Conservation (phyloP, 306 rosid genomes). For the Gynostemma pentaphyllum region DNA sequence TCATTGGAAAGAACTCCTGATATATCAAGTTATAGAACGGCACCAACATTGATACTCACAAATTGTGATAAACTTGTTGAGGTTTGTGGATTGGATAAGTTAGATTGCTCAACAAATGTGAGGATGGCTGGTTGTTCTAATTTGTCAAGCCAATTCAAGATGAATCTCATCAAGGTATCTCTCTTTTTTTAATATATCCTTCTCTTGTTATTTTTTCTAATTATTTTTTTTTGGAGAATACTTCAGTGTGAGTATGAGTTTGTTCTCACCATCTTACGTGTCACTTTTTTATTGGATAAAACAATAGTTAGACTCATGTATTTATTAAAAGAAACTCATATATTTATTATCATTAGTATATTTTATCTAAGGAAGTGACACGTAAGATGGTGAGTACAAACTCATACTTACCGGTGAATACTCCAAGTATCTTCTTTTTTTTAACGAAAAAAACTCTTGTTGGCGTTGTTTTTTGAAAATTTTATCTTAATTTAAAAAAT, state of each 20-base stretch:
- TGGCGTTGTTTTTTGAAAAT: background rate
- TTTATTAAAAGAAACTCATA: too few relatives aligned
- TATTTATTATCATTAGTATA: too few relatives aligned
- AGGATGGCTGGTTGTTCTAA: background rate
- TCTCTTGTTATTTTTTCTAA: background rate
- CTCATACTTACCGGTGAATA: background rate
- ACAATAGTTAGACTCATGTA: background rate
- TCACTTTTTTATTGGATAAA: background rate
- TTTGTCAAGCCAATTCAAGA: background rate
- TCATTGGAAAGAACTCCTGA: background rate
- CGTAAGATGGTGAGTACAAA: background rate
- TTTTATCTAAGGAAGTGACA: too few relatives aligned
- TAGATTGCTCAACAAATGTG: background rate
- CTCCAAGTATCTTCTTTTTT: too few relatives aligned
- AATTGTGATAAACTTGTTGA: background rate
- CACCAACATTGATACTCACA: background rate
- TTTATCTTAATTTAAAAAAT: background rate
- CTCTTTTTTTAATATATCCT: background rate
- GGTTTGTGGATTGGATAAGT: constrained; percentile 1
- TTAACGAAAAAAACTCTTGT: too few relatives aligned
- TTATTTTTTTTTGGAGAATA: background rate
- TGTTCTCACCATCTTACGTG: background rate
- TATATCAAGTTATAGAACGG: background rate
- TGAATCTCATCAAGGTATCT: background rate
- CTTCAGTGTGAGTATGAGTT: background rate